Percentiles rank a stretch among this genome's conserved stretches.
phyloP scores from a whole-genome alignment of 2,329 filamentous ascomycete species.

The Ophiosphaerella korrae region DNA sequence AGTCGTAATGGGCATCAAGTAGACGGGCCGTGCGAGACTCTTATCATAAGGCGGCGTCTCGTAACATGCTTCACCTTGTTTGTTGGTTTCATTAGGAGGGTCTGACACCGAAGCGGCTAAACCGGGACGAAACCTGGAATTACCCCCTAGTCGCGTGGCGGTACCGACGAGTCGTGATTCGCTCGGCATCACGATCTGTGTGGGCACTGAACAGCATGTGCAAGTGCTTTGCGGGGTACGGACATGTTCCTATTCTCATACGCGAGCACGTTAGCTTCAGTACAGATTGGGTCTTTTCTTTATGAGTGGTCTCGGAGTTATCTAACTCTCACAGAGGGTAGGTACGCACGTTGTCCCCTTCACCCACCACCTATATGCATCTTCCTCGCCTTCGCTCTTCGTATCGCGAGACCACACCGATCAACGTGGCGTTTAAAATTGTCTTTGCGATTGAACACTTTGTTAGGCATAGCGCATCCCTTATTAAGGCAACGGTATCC shows the following conservation, averaged over 20 bases:
- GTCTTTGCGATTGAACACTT: not conserved
- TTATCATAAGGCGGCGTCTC: not conserved
- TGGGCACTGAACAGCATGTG: not conserved
- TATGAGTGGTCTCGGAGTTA: too few species aligned
- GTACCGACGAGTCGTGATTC: not conserved
- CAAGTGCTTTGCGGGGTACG: conserved; percentile 2
- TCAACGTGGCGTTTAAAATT: not conserved
- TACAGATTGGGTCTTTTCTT: too few species aligned
- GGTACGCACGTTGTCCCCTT: too few species aligned
- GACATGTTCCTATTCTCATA: not conserved
- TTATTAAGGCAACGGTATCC: not conserved
- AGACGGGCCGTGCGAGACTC: not conserved
- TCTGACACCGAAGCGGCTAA: too few species aligned
- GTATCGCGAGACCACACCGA: not conserved
- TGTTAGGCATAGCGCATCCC: not conserved
- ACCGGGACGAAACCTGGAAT: too few species aligned
- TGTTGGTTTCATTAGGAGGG: too few species aligned
- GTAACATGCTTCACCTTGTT: too few species aligned
- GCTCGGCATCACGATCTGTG: not conserved
- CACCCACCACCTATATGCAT: too few species aligned
- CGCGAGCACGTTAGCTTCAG: too few species aligned
- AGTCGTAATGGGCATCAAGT: too few species aligned
- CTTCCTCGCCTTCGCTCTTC: too few species aligned
- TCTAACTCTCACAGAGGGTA: too few species aligned
- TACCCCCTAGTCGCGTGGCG: not conserved